A percentile compares a stretch with the other conserved stretches of the same genome.
Evolutionary conservation across 352 stramenopile species (phyloP).

Genomic region (Lagenidium sp.): DNA sequence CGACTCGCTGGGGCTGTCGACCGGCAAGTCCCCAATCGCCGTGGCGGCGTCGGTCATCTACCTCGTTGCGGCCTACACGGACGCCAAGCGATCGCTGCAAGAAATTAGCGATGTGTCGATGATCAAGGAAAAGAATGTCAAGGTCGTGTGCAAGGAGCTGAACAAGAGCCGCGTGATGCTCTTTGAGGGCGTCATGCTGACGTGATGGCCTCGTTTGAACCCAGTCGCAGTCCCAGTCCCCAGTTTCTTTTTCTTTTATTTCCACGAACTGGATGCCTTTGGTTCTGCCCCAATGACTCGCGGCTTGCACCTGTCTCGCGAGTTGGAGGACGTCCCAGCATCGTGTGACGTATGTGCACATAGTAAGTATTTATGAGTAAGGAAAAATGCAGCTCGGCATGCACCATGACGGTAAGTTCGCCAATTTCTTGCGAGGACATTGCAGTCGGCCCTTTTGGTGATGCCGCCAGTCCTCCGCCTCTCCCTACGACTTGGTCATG

Average conservation of each 20-base stretch:
- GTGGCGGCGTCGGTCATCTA: conserved; percentile 76
- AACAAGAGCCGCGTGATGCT: conserved; percentile 76
- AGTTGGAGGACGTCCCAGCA: too few species aligned
- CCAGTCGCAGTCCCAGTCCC: background rate
- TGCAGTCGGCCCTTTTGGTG: too few species aligned
- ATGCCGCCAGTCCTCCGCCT: too few species aligned
- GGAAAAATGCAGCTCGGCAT: background rate
- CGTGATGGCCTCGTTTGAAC: conserved; percentile 16
- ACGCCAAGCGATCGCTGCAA: conserved; percentile 70
- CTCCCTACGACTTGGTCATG: too few species aligned
- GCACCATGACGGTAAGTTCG: background rate
- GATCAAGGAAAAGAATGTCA: conserved; percentile 79
- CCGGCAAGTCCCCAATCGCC: conserved; percentile 58
- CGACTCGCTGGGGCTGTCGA: conserved; percentile 49
- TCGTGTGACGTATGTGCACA: too few species aligned
- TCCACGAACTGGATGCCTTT: too few species aligned
- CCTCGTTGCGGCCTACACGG: conserved; percentile 72
- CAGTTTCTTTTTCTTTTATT: too few species aligned
- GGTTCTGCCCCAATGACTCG: background rate
- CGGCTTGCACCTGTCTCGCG: too few species aligned
- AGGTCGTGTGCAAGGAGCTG: conserved; percentile 78
- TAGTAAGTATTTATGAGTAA: conserved; percentile 23
- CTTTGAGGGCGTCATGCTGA: conserved; percentile 65
- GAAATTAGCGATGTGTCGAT: conserved; percentile 78
- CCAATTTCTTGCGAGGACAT: background rate